A percentile compares a stretch with the other conserved stretches of the same genome.
phyloP scores from a whole-genome alignment of 2,329 filamentous ascomycete genomes.

The Dothiorella sarmentorum region DNA sequence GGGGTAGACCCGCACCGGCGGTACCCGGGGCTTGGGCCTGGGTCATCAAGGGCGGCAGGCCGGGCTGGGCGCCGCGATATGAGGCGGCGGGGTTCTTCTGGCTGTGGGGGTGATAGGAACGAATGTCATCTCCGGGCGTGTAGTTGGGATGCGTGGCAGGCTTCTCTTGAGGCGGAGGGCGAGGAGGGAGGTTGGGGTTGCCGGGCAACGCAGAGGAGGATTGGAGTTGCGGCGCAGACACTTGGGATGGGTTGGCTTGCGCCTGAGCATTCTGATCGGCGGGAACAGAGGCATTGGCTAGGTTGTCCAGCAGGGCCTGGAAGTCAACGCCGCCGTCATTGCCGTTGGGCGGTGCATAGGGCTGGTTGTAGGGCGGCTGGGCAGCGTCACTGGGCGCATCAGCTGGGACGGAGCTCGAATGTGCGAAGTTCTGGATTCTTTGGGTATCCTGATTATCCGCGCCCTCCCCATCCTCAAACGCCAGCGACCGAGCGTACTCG shows the following conservation, averaged over 20 bases:
- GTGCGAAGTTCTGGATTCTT: conserved; percentile 37
- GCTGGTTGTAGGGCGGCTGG: conserved; percentile 17
- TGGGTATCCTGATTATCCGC: conserved; percentile 35
- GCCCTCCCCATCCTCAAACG: conserved; percentile 27
- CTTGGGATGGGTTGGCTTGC: conserved; percentile 6
- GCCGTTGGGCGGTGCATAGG: conserved; percentile 28
- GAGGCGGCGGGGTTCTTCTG: conserved; percentile 33
- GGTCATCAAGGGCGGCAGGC: conserved; percentile 27
- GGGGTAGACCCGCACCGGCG: conserved; percentile 2
- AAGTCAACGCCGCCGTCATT: conserved; percentile 41
- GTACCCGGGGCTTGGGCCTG: conserved; percentile 20
- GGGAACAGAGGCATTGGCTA: conserved; percentile 25
- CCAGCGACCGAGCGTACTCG: conserved; percentile 27
- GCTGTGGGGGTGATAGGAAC: conserved; percentile 49
- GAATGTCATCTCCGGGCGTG: conserved; percentile 47
- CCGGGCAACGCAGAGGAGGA: conserved; percentile 38
- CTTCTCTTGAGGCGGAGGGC: conserved; percentile 49
- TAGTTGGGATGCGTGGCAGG: conserved; percentile 48
- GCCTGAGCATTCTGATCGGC: conserved; percentile 32
- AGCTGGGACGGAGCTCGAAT: conserved; percentile 31
- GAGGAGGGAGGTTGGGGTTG: conserved; percentile 43
- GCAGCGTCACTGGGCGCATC: conserved; percentile 35
- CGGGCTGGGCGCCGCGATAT: conserved; percentile 29
- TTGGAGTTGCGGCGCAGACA: conserved; percentile 21
- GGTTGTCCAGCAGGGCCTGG: conserved; percentile 45